Percentiles rank a stretch among this genome's conserved stretches.
These are phyloP conservation scores for Fusarium algeriense DNA, from an alignment of 2,329 filamentous ascomycete genomes.

Conservation along the genomic window DNA sequence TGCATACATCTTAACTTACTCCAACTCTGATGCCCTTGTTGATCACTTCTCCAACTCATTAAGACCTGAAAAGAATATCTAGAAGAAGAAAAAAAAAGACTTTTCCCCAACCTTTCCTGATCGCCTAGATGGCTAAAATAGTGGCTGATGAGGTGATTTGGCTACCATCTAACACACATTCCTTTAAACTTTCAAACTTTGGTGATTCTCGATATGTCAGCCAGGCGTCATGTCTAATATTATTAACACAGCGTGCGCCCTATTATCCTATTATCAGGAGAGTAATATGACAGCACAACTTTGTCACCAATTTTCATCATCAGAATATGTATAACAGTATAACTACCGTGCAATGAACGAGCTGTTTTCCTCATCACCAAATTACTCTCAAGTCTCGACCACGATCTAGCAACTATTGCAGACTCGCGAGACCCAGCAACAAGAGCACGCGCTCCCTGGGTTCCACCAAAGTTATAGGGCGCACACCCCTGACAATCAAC, in stretches of 20 bases:
- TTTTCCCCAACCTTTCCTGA: constrained; percentile 26
- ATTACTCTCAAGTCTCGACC: constrained; percentile 35
- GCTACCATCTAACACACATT: constrained; percentile 18
- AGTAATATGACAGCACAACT: not conserved
- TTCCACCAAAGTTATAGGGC: constrained; percentile 14
- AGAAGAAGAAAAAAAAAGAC: constrained; percentile 8
- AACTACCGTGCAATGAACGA: not conserved
- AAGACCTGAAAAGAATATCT: not conserved
- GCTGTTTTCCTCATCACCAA: constrained; percentile 23
- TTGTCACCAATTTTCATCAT: constrained; percentile 2
- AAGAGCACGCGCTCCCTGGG: constrained; percentile 30
- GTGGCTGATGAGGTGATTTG: constrained; percentile 29
- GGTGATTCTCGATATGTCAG: not conserved
- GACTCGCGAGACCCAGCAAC: constrained; percentile 34
- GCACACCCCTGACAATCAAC: constrained; percentile 28
- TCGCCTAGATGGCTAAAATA: constrained; percentile 11
- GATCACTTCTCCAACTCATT: constrained; percentile 31
- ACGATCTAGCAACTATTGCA: constrained; percentile 36
- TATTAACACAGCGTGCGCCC: not conserved
- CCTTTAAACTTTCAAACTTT: not conserved
- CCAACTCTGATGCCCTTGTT: constrained; percentile 21
- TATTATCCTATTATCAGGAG: not conserved
- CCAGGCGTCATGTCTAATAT: constrained; percentile 2
- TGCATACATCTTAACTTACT: constrained; percentile 27
- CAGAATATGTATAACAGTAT: not conserved